Base-by-base conservation (phyloP, 2,329 filamentous ascomycete genomes). In the Aspergillus thermomutatus region DNA sequence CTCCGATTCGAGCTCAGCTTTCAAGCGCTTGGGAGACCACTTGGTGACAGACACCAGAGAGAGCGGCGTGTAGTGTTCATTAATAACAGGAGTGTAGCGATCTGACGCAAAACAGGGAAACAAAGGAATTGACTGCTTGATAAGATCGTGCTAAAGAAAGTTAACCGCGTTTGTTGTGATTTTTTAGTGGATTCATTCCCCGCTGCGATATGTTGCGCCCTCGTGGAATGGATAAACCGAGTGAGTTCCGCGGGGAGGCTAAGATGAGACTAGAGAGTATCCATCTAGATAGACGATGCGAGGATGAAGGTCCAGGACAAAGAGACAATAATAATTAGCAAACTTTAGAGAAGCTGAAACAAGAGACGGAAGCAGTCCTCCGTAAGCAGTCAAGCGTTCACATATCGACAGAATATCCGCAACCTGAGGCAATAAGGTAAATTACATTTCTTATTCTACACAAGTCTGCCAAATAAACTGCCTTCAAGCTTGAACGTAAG, bases 1-100 rank as follows among this genome's bases (percentile, higher is more conserved):
- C 61, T 49, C 40, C 34, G 25, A 14, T 17, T 46, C 43, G 14
- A 46, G 9, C 43, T 46, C 21, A 7, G 11, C 10, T 37, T 40
- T 43, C 17, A 47, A 26, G 52, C 49, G 46, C 50, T 27, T 34
- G 17, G 23, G 25, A 31, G 28, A 49, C 27, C 21, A 49, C 51
- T 52, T 50, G 59, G 55, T 63, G 61, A 53, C 53, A 54, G 48
- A 61, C 58, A 58, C 53, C 58, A 60, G 49, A 58, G 50, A 51
- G 45, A 50, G 45, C 51, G 53, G 52, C 47, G 51, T 25, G 49
- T 49, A 45, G 11, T 49, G 52, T 53, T 61, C 62, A 64, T 61
- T 52, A 57, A 61, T 59, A 52, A 49, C 52, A 51, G 52, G 49
- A n/a, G n/a, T 21, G 8, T 7, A 25, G 21, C 10, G 23, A 14